These are phyloP conservation scores for Kwoniella dendrophila DNA, from an alignment of 768 basidiomycete species.

Conservation along the genomic window DNA sequence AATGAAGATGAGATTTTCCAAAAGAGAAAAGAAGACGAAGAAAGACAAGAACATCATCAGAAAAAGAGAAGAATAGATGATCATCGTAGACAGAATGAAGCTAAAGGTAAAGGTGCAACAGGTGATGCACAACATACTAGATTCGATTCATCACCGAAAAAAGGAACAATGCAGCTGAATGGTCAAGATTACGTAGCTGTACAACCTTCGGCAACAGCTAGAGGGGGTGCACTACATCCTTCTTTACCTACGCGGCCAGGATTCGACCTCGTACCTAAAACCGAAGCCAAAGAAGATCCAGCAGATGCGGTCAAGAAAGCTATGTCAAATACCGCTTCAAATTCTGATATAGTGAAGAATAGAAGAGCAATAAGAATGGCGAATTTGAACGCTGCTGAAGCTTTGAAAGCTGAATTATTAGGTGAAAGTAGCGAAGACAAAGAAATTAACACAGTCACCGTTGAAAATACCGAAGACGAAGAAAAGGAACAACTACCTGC, in stretches of 20 bases:
- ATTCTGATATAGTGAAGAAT: constrained; percentile 82
- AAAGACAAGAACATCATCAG: constrained; percentile 85
- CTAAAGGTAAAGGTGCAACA: constrained; percentile 16
- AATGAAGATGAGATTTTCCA: constrained; percentile 95
- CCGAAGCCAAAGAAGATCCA: constrained; percentile 20
- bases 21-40: constrained; percentile 89
- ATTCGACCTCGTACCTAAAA: constrained; percentile 55
- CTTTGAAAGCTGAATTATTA: constrained; percentile 84
- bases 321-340: constrained; percentile 69
- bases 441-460: constrained; percentile 13
- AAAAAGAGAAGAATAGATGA: constrained; percentile 78
- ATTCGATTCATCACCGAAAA: constrained; percentile 26
- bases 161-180: constrained; percentile 46
- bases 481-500: constrained; percentile 31
- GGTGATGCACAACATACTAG: constrained; percentile 10
- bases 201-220: constrained; percentile 33
- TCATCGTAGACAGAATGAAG: constrained; percentile 57
- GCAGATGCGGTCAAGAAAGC: constrained; percentile 37
- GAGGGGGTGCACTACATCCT: constrained; percentile 58
- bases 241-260: constrained; percentile 68
- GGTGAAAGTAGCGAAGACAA: constrained; percentile 33
- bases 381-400: constrained; percentile 93
- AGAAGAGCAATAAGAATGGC: constrained; percentile 89
- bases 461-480: constrained; percentile 29
- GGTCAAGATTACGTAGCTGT: constrained; percentile 55